Percentiles rank a stretch among this genome's conserved stretches.
These are phyloP conservation scores for Ceriops tagal DNA, from an alignment of 345 rosid species.

Conservation along the genomic window DNA sequence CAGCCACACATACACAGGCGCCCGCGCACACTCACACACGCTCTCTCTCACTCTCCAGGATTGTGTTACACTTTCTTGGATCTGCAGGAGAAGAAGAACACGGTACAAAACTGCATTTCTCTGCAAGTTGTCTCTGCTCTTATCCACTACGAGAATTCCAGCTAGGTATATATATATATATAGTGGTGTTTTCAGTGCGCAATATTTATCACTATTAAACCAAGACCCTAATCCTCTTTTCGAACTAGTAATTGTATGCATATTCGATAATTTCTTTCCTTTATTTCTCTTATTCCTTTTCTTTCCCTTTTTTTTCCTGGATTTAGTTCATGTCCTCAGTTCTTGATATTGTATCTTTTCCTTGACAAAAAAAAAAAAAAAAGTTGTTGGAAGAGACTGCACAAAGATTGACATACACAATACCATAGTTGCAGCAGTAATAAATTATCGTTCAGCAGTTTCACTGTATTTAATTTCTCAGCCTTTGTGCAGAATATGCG, in stretches of 20 bases:
- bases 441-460: conserved; percentile 4
- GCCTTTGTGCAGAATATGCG: conserved; percentile 39
- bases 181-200: too few relatives aligned
- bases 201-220: too few relatives aligned
- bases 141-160: conserved; percentile 1
- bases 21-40: too few relatives aligned
- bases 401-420: too few relatives aligned
- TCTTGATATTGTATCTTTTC: too few relatives aligned
- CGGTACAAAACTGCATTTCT: conserved; percentile 18
- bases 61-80: conserved; percentile 37
- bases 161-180: conserved; percentile 22
- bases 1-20: background rate
- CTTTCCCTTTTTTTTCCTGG: background rate
- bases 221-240: background rate
- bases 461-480: background rate
- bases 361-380: too few relatives aligned
- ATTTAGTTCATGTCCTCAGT: conserved; percentile 11
- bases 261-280: too few relatives aligned
- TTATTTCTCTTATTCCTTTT: background rate
- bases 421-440: too few relatives aligned
- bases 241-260: background rate
- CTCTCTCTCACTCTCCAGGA: conserved; percentile 6
- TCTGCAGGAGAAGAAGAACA: conserved; percentile 19
- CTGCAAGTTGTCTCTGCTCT: conserved; percentile 18
- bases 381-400: too few relatives aligned